Base-by-base conservation (phyloP, 169 alveolate species). In the Neospora caninum region DNA sequence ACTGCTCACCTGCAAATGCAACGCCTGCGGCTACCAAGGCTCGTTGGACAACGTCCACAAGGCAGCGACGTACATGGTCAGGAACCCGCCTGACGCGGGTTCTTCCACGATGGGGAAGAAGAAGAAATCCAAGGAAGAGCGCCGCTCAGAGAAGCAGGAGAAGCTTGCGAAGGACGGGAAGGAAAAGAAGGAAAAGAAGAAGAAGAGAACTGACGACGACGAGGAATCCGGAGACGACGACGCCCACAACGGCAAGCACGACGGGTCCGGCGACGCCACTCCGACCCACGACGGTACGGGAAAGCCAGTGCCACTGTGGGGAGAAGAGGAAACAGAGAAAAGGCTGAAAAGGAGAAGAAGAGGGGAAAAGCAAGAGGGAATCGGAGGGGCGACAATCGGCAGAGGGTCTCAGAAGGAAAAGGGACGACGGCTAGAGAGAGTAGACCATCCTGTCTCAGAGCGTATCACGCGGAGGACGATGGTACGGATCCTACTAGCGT, bases 21-120 rank as follows among this genome's bases (percentile, higher is more conserved):
- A 99, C 95, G 99, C 99, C 53, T 99, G 99, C 95, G 99, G 99
- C 53, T 96, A 97, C 95, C 96, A 96, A 41, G 98, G 99, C 38
- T 97, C 97, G 36, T 96, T 99, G 88, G 99, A 99, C 94, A 98
- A 96, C 95, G 95, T 98, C 22, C 99, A 99, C 96, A 99, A 98
- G 96, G 98, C 99, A 38, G 99, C 99, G 31, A 96, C 98, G 39
- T 98, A 98, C 97, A 99, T 99, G 94, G 95, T 98, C 58, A 98
- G 98, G 96, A 98, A 99, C 92, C 99, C 99, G 29, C 99, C 99
- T 9, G 97, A 95, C 49, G 96, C 96, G 29, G 70, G 94, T 34
- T 96, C 94, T 0, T 91, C 97, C 67, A 96, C 97, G n/a, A 94
- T 95, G 96, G 97, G 97, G 38, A 96, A 93, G 92, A 95, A 95